Conservation (phyloP, 345 rosid species). For the Populus ilicifolia region DNA sequence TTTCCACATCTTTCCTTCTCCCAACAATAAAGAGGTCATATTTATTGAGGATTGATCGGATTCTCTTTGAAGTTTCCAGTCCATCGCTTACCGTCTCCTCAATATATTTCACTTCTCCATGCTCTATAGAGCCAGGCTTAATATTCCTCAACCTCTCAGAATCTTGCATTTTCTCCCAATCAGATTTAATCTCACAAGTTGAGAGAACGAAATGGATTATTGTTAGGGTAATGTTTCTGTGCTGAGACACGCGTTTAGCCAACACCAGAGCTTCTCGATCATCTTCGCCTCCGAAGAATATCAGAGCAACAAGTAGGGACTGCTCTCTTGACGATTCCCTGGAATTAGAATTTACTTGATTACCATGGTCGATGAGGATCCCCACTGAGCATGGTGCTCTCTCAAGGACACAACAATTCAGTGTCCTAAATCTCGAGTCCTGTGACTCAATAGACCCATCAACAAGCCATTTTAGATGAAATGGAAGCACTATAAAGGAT, state of each 20-base stretch:
- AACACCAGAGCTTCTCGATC: slow-evolving; percentile 39
- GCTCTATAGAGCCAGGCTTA: not conserved
- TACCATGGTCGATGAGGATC: slow-evolving; percentile 37
- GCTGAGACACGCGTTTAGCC: slow-evolving; percentile 29
- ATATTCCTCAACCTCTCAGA: slow-evolving; percentile 33
- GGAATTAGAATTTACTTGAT: not conserved
- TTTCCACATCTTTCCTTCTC: slow-evolving; percentile 30
- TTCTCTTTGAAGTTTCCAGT: slow-evolving; percentile 26
- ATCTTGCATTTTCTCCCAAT: slow-evolving; percentile 41
- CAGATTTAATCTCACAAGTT: not conserved
- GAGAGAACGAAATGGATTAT: slow-evolving; percentile 7
- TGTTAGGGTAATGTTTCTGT: slow-evolving; percentile 15
- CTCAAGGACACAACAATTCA: slow-evolving; percentile 37
- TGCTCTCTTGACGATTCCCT: not conserved
- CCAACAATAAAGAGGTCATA: slow-evolving; percentile 54
- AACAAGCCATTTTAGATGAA: slow-evolving; percentile 37
- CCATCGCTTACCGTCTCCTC: slow-evolving; percentile 38
- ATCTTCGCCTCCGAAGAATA: slow-evolving; percentile 40
- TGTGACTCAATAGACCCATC: slow-evolving; percentile 27
- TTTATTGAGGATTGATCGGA: slow-evolving; percentile 26
- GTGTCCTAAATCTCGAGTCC: slow-evolving; percentile 13
- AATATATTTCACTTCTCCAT: slow-evolving; percentile 6
- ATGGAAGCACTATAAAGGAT: slow-evolving; percentile 35
- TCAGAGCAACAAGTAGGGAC: slow-evolving; percentile 14
- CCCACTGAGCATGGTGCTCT: slow-evolving; percentile 47